These are phyloP conservation scores for Lophiotrema nucula DNA, from an alignment of 495 filamentous ascomycete genomes.

Conservation along the genomic window DNA sequence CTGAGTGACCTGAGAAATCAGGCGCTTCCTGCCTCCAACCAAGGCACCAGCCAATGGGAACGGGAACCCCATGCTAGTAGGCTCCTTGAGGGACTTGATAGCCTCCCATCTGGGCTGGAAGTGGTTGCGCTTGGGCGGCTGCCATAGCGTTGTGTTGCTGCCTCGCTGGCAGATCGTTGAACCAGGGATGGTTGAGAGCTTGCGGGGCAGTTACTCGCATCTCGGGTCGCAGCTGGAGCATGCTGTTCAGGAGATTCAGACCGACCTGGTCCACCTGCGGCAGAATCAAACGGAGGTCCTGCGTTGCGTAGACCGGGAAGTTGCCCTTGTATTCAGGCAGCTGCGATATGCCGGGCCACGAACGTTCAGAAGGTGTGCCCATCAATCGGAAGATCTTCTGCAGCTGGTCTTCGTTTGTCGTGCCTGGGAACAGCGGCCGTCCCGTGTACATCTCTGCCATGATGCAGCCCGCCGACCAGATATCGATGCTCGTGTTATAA, in stretches of 20 bases:
- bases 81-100: conserved; percentile 28
- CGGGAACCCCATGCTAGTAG: too few relatives aligned
- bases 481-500: conserved; percentile 87
- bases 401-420: conserved; percentile 79
- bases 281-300: conserved; percentile 78
- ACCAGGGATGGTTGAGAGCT: conserved; percentile 89
- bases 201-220: conserved; percentile 82
- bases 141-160: conserved; percentile 42
- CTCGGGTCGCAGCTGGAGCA: conserved; percentile 92
- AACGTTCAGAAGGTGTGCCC: conserved; percentile 89
- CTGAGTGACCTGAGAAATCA: too few relatives aligned
- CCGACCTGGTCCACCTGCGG: conserved; percentile 86
- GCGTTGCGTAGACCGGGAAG: conserved; percentile 93
- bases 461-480: conserved; percentile 92
- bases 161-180: conserved; percentile 60
- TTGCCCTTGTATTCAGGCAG: conserved; percentile 91
- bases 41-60: too few relatives aligned
- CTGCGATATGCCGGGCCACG: conserved; percentile 89
- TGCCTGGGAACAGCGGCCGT: conserved; percentile 76
- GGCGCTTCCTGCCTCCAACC: too few relatives aligned
- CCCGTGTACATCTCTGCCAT: conserved; percentile 90
- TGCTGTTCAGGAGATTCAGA: conserved; percentile 78
- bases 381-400: conserved; percentile 78
- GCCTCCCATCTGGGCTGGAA: conserved; percentile 25
- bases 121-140: conserved; percentile 40